A percentile compares a stretch with the other conserved stretches of the same genome.
Conservation (phyloP, 2,329 filamentous ascomycete genomes). For the Cryphonectria radicalis region DNA sequence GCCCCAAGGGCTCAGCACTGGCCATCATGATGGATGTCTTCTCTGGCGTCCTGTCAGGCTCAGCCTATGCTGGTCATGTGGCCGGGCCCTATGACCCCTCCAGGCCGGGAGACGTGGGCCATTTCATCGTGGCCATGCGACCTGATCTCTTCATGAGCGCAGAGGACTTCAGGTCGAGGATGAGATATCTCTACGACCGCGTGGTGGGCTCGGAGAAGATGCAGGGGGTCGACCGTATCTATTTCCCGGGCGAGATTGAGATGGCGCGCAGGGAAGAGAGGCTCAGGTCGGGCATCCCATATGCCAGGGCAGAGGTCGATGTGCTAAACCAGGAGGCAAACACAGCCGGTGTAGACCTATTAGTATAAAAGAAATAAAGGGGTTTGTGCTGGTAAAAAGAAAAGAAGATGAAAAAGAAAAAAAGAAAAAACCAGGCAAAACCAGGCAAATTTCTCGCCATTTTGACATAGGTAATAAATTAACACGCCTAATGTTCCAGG, state of each 20-base stretch:
- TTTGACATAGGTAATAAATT: background rate
- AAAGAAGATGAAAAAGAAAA: background rate
- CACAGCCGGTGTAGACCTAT: constrained; percentile 44
- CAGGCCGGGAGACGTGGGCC: constrained; percentile 71
- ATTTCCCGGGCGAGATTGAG: constrained; percentile 67
- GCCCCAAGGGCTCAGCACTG: constrained; percentile 78
- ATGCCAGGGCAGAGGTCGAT: constrained; percentile 60
- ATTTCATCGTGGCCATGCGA: constrained; percentile 74
- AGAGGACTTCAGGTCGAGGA: constrained; percentile 69
- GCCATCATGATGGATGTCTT: constrained; percentile 91
- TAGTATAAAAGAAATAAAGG: background rate
- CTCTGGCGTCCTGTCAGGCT: constrained; percentile 76
- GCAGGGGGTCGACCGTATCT: constrained; percentile 60
- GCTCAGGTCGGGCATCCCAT: constrained; percentile 60
- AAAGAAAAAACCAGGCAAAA: no score
- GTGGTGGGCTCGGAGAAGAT: constrained; percentile 60
- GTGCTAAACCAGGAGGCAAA: constrained; percentile 58
- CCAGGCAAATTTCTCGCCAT: background rate
- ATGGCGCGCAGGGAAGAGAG: constrained; percentile 57
- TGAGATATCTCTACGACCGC: constrained; percentile 58
- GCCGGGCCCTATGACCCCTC: constrained; percentile 76
- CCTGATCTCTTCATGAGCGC: constrained; percentile 74
- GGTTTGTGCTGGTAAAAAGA: background rate
- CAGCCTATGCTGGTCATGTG: constrained; percentile 78
- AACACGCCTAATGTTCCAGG: no score